Conservation (phyloP, 805 yeast species). For the Ogataea chonburiensis region DNA sequence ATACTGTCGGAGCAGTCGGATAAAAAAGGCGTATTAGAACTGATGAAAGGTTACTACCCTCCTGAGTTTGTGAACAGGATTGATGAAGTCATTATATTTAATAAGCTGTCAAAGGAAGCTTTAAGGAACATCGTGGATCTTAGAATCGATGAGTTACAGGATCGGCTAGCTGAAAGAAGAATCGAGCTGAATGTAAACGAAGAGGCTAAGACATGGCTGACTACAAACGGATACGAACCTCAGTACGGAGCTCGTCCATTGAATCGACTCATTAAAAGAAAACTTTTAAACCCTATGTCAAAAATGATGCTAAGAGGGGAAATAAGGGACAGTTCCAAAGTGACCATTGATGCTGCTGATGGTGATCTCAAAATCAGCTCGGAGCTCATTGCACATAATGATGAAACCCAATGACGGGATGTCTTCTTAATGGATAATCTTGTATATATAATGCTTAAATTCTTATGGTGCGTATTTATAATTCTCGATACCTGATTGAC, state of each 20-base stretch:
- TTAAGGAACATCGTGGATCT: slow-evolving; percentile 81
- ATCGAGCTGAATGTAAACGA: slow-evolving; percentile 54
- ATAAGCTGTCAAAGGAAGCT: slow-evolving; percentile 76
- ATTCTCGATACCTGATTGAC: slow-evolving; percentile 1
- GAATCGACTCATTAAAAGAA: slow-evolving; percentile 83
- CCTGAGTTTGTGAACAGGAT: slow-evolving; percentile 95
- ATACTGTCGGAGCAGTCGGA: slow-evolving; percentile 68
- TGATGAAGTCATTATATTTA: slow-evolving; percentile 92
- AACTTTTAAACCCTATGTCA: slow-evolving; percentile 87
- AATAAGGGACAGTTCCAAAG: slow-evolving; percentile 56
- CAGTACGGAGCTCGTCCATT: slow-evolving; percentile 95
- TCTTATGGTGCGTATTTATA: too few species aligned
- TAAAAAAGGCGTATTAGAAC: slow-evolving; percentile 59
- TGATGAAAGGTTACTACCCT: slow-evolving; percentile 73
- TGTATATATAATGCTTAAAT: neutral
- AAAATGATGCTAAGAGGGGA: slow-evolving; percentile 75
- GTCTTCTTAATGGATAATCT: too few species aligned
- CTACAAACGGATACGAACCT: slow-evolving; percentile 86
- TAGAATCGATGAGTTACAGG: slow-evolving; percentile 77
- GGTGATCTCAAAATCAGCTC: slow-evolving; percentile 23
- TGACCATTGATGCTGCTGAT: slow-evolving; percentile 45
- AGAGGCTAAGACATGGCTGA: slow-evolving; percentile 73
- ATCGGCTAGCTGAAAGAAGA: slow-evolving; percentile 74
- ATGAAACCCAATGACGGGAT: too few species aligned
- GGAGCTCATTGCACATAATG: neutral